A percentile compares a stretch with the other conserved stretches of the same genome.
Conservation (phyloP, 139 green algal species). For the Micromonas pusilla region DNA sequence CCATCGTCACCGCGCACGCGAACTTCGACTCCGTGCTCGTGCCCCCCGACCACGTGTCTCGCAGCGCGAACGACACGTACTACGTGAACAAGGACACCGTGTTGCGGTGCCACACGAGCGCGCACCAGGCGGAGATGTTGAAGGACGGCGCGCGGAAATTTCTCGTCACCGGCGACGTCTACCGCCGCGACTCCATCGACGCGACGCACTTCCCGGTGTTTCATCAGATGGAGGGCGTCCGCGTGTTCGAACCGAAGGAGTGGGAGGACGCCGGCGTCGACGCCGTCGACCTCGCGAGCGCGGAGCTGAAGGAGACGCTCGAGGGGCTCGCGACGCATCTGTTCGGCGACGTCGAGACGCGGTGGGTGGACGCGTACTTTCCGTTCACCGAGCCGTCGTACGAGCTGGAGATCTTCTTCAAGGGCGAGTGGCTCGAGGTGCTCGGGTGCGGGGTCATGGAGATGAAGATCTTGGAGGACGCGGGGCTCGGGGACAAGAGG, state of each 20-base stretch:
- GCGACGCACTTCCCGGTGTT: conserved; percentile 99
- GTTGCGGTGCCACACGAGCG: conserved; percentile 79
- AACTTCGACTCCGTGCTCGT: conserved; percentile 80
- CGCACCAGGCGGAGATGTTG: conserved; percentile 69
- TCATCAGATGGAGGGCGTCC: conserved; percentile 98
- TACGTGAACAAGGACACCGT: conserved; percentile 79
- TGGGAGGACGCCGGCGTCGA: conserved; percentile 56
- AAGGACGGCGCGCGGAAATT: conserved; percentile 68
- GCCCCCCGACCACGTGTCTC: conserved; percentile 78
- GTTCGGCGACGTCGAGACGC: conserved; percentile 77
- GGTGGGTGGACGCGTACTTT: conserved; percentile 98
- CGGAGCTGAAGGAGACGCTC: conserved; percentile 84
- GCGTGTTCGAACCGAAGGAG: conserved; percentile 53
- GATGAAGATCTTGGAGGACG: conserved; percentile 76
- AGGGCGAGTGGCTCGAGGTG: conserved; percentile 94
- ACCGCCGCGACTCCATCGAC: conserved; percentile 91
- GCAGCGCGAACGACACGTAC: conserved; percentile 96
- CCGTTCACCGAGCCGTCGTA: conserved; percentile 96
- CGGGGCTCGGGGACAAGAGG: conserved; percentile 44
- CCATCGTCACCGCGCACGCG: conserved; percentile 67
- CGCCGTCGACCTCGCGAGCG: conserved; percentile 45
- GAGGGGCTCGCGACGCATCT: conserved; percentile 83
- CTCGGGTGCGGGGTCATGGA: conserved; percentile 96
- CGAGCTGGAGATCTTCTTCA: conserved; percentile 99
- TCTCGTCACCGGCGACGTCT: conserved; percentile 94